Percentiles rank a stretch among this genome's conserved stretches.
These are phyloP conservation scores for Plectosphaerella plurivora DNA, from an alignment of 2,329 filamentous ascomycete genomes.

Conservation along the genomic window DNA sequence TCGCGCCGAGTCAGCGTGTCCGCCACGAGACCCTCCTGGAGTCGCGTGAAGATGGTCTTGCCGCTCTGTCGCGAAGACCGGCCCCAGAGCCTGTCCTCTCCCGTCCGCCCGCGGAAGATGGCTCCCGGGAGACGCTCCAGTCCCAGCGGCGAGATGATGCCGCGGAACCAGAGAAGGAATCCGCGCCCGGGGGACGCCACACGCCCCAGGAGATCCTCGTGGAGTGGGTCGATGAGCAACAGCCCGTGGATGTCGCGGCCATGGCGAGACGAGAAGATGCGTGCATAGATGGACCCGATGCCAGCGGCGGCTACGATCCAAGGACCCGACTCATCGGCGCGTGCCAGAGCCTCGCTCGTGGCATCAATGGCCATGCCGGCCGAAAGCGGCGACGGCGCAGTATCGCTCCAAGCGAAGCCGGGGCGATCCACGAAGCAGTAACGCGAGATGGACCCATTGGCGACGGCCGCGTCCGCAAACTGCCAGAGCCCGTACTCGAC, in stretches of 20 bases:
- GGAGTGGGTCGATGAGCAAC: constrained; percentile 80
- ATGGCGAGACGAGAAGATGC: constrained; percentile 86
- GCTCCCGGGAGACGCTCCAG: constrained; percentile 76
- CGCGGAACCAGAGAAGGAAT: constrained; percentile 82
- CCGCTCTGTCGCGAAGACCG: constrained; percentile 72
- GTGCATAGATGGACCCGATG: constrained; percentile 81
- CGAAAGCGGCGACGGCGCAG: constrained; percentile 87
- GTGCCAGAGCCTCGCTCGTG: constrained; percentile 78
- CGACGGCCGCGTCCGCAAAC: constrained; percentile 70
- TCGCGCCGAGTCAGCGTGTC: constrained; percentile 81
- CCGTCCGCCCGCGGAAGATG: constrained; percentile 73
- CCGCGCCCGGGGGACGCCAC: constrained; percentile 66
- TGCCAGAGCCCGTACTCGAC: constrained; percentile 76
- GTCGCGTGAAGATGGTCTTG: constrained; percentile 81
- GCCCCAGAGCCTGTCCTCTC: constrained; percentile 82
- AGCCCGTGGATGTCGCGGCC: constrained; percentile 70
- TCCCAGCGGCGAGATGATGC: constrained; percentile 81
- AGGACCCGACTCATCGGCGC: constrained; percentile 77
- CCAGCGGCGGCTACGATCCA: constrained; percentile 87
- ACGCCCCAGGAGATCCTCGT: constrained; percentile 75
- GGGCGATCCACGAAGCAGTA: constrained; percentile 97
- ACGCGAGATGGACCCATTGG: constrained; percentile 76
- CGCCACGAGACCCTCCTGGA: constrained; percentile 90
- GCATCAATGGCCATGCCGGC: constrained; percentile 90
- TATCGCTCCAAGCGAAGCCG: constrained; percentile 82